Percentiles rank a stretch among this genome's conserved stretches.
phyloP scores from a whole-genome alignment of 495 filamentous ascomycete genomes.

The Penicillium canescens region DNA sequence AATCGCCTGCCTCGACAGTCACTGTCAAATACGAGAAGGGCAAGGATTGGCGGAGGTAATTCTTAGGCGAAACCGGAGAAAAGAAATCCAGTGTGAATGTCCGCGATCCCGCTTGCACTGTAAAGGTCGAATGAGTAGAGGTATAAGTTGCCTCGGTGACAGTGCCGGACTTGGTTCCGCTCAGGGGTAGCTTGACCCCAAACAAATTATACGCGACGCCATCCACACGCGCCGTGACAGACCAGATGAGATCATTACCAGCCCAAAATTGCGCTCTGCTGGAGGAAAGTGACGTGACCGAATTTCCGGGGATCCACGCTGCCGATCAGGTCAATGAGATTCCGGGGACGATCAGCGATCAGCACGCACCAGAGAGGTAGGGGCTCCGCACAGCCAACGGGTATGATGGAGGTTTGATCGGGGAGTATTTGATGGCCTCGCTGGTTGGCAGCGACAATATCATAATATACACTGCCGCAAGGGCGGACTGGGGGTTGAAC shows the following conservation, averaged over 20 bases:
- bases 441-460: conserved; percentile 6
- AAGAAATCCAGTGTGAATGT: conserved; percentile 57
- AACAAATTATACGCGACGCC: conserved; percentile 45
- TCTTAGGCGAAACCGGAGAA: conserved; percentile 78
- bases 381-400: conserved; percentile 43
- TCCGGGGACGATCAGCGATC: not conserved
- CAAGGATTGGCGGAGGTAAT: conserved; percentile 74
- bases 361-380: conserved; percentile 36
- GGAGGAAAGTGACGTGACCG: conserved; percentile 29
- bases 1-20: conserved; percentile 40
- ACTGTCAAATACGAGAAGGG: conserved; percentile 78
- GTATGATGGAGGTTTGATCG: conserved; percentile 40
- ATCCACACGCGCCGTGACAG: conserved; percentile 43
- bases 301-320: conserved; percentile 48
- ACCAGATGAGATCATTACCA: conserved; percentile 42
- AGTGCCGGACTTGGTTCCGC: conserved; percentile 26
- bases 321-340: conserved; percentile 10
- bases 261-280: conserved; percentile 46
- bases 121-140: conserved; percentile 41
- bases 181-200: conserved; percentile 28
- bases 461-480: not conserved
- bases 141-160: conserved; percentile 39
- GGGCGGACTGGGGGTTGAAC: not conserved
- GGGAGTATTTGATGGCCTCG: conserved; percentile 27
- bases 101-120: conserved; percentile 32